Conservation (phyloP, 225 moss, liverwort and hornwort species). For the Anthoceros angustus region DNA sequence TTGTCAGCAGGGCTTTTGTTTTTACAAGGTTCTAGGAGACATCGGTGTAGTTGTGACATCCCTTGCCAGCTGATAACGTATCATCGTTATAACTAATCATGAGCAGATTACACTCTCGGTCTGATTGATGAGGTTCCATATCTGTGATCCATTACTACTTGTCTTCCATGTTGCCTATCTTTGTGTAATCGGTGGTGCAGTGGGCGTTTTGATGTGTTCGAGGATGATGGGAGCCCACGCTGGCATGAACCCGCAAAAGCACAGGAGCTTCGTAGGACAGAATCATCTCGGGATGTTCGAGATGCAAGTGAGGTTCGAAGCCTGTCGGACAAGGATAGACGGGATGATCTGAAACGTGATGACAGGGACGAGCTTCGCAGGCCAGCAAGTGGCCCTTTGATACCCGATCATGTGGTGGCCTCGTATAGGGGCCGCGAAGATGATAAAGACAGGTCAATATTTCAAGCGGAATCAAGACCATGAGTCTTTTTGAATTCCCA, state of each 20-base stretch:
- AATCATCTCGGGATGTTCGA: conserved; percentile 7
- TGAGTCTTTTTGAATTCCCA: too few species aligned
- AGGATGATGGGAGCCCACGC: conserved; percentile 29
- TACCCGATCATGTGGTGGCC: conserved; percentile 24
- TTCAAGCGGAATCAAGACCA: conserved; percentile 23
- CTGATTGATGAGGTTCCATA: too few species aligned
- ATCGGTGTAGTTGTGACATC: too few species aligned
- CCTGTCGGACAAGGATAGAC: conserved; percentile 30
- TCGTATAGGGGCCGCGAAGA: conserved; percentile 37
- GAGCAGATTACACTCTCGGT: too few species aligned
- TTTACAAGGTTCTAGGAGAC: too few species aligned
- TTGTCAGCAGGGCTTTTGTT: too few species aligned
- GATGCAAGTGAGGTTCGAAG: conserved; percentile 34
- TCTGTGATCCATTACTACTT: too few species aligned
- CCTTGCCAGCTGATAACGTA: too few species aligned
- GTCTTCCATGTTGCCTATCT: neutral
- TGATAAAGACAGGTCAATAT: conserved; percentile 29
- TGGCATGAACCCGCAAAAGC: conserved; percentile 13
- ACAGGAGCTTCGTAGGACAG: neutral
- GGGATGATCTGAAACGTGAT: conserved; percentile 30
- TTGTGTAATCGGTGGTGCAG: conserved; percentile 10
- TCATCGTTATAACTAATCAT: too few species aligned
- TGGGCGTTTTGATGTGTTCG: conserved; percentile 63
- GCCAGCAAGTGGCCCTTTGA: conserved; percentile 20
- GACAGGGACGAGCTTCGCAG: conserved; percentile 33